phyloP scores from a whole-genome alignment of 1,139 yeast species.

The Debaryomyces sp. region DNA sequence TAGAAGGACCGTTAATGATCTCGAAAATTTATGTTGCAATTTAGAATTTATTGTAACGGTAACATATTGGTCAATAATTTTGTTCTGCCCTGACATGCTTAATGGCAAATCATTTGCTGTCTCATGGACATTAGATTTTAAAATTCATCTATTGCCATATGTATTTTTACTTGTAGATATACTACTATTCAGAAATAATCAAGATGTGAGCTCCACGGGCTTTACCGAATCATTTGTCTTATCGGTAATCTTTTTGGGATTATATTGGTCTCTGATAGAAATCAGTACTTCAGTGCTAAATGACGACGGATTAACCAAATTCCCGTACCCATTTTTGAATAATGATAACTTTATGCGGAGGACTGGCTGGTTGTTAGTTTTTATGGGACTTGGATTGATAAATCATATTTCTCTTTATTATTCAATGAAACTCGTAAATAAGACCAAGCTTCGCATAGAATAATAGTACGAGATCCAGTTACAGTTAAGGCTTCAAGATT shows the following conservation, averaged over 20 bases:
- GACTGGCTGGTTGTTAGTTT: constrained; percentile 8
- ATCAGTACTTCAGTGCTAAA: constrained; percentile 10
- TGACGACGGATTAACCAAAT: constrained; percentile 14
- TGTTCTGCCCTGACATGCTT: constrained; percentile 21
- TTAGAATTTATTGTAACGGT: constrained; percentile 26
- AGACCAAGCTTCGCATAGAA: background rate
- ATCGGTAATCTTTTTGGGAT: constrained; percentile 7
- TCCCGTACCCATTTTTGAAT: constrained; percentile 25
- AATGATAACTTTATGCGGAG: constrained; percentile 9
- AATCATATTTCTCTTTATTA: background rate
- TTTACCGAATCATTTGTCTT: constrained; percentile 1
- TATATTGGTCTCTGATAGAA: constrained; percentile 11
- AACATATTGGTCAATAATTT: constrained; percentile 24
- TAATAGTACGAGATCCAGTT: background rate
- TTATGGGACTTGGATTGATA: background rate
- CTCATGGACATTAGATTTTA: constrained; percentile 20
- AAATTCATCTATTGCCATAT: constrained; percentile 29
- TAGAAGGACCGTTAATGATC: background rate
- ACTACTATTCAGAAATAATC: constrained; percentile 6
- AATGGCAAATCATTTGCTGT: constrained; percentile 24
- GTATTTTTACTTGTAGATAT: constrained; percentile 11
- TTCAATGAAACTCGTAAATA: background rate
- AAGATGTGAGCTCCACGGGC: background rate
- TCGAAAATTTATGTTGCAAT: constrained; percentile 17
- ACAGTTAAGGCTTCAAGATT: too few species aligned